These are phyloP conservation scores for Zea luxurians DNA, from an alignment of 176 grass and related monocot species.

Conservation along the genomic window DNA sequence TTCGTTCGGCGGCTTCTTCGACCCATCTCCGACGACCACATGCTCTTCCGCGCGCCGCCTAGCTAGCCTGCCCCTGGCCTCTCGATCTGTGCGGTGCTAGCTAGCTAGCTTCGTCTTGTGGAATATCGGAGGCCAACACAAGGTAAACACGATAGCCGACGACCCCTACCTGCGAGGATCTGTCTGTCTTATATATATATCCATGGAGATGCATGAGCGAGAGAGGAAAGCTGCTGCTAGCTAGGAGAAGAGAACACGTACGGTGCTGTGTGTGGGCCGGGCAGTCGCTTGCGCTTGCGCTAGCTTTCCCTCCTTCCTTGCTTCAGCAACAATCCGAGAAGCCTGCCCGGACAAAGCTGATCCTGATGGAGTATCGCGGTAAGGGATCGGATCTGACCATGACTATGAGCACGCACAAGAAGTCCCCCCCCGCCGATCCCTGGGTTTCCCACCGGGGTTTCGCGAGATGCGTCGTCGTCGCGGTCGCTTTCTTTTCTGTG, in stretches of 20 bases:
- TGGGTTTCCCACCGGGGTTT: neutral
- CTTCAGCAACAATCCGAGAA: conserved; percentile 30
- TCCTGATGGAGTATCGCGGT: conserved; percentile 29
- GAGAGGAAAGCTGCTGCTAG: neutral
- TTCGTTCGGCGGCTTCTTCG: neutral
- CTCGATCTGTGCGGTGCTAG: neutral
- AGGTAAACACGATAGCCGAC: neutral
- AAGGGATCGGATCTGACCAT: conserved; percentile 28
- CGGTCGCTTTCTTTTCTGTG: too few species aligned
- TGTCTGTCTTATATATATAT: neutral
- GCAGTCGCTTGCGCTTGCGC: neutral
- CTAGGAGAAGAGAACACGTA: neutral
- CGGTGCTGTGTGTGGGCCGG: conserved; percentile 2
- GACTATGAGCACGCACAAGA: too few species aligned
- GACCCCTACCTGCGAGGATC: neutral
- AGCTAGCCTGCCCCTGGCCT: neutral
- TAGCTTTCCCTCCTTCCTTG: conserved; percentile 25
- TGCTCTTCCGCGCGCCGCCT: neutral
- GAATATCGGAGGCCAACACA: neutral
- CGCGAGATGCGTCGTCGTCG: neutral
- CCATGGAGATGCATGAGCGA: neutral
- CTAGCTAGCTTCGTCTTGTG: neutral
- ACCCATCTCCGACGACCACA: neutral
- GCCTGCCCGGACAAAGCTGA: neutral
- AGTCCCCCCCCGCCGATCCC: neutral